Evolutionary conservation across 2,329 filamentous ascomycete species (phyloP).

Genomic region (Claviceps quebecensis): DNA sequence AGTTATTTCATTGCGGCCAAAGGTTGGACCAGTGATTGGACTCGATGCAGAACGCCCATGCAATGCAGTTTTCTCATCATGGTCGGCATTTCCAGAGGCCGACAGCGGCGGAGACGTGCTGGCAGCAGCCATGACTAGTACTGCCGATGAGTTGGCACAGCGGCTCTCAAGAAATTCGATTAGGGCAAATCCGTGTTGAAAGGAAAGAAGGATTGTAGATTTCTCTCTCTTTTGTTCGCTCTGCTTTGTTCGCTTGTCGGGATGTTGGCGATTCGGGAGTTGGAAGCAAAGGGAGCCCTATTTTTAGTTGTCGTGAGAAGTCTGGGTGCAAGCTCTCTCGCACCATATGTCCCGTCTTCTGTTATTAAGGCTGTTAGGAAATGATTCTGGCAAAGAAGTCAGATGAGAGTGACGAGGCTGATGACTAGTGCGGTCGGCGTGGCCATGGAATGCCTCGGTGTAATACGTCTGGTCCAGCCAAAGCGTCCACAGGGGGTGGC

Average conservation of each 20-base stretch:
- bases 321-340: not conserved
- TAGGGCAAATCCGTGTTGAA: not conserved
- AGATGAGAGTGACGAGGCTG: not conserved
- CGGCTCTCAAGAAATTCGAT: not conserved
- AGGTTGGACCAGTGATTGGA: slow-evolving; percentile 11
- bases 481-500: not conserved
- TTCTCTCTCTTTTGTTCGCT: not conserved
- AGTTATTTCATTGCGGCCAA: slow-evolving; percentile 23
- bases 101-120: slow-evolving; percentile 20
- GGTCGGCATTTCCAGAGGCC: slow-evolving; percentile 13
- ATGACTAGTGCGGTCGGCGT: not conserved
- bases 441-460: not conserved
- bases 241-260: not conserved
- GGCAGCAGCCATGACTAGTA: slow-evolving; percentile 21
- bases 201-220: not conserved
- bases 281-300: not conserved
- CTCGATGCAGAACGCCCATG: slow-evolving; percentile 2
- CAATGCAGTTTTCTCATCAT: slow-evolving; percentile 7
- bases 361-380: not conserved
- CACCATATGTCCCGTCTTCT: not conserved
- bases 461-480: not conserved
- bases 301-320: not conserved
- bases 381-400: not conserved
- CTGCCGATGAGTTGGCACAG: not conserved
- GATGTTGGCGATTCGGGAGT: not conserved